Conservation (phyloP, 2,329 filamentous ascomycete genomes). For the Coniochaeta sp. region DNA sequence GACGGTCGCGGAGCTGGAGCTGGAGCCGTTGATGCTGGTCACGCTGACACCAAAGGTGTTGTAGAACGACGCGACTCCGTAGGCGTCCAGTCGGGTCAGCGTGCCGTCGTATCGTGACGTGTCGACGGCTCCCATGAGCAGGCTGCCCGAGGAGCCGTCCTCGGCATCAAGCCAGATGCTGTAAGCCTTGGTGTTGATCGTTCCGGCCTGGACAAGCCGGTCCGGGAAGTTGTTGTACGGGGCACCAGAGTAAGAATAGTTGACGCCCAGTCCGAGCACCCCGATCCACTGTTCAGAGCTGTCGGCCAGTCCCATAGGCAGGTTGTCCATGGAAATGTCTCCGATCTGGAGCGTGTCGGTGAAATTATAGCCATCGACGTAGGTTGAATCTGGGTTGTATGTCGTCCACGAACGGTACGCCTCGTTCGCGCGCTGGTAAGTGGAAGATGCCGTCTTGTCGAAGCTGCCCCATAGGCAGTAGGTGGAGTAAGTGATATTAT, state of each 20-base stretch:
- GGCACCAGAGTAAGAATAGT: constrained; percentile 8
- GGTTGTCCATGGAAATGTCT: constrained; percentile 15
- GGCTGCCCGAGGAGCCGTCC: constrained; percentile 16
- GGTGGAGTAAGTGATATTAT: background rate
- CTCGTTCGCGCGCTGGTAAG: constrained; percentile 8
- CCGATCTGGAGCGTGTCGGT: constrained; percentile 19
- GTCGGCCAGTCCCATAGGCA: constrained; percentile 19
- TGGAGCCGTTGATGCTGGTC: constrained; percentile 11
- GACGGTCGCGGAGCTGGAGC: constrained; percentile 1
- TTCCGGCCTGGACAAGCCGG: constrained; percentile 16
- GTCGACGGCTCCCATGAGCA: constrained; percentile 25
- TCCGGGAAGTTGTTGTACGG: constrained; percentile 14
- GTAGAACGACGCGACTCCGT: background rate
- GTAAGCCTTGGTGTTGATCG: constrained; percentile 20
- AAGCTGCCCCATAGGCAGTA: constrained; percentile 18
- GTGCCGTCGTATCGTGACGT: constrained; percentile 16
- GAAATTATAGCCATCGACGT: constrained; percentile 14
- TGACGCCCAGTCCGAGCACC: constrained; percentile 20
- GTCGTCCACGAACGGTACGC: constrained; percentile 7
- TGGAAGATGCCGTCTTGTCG: constrained; percentile 15
- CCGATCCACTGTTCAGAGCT: constrained; percentile 13
- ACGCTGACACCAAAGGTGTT: constrained; percentile 8
- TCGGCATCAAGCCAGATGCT: constrained; percentile 24
- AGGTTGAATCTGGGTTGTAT: constrained; percentile 7
- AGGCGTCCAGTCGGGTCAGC: constrained; percentile 12